phyloP scores from a whole-genome alignment of 257 asterid species.

The Scutellaria baicalensis region DNA sequence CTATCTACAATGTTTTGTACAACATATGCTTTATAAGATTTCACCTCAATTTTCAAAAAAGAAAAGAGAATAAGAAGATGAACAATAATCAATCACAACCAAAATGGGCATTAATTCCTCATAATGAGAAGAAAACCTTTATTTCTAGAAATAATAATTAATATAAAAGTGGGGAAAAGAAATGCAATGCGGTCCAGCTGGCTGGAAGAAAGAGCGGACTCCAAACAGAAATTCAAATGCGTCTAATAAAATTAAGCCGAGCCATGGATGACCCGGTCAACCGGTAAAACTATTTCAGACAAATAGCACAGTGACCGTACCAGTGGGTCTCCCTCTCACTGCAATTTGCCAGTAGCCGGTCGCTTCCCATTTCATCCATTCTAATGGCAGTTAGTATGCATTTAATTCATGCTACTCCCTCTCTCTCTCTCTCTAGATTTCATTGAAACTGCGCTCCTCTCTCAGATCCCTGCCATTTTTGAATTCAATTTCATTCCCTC shows the following conservation, averaged over 20 bases:
- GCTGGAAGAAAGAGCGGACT: slow-evolving; percentile 23
- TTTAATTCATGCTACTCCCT: slow-evolving; percentile 31
- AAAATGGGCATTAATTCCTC: too few relatives aligned
- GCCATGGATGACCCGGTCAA: slow-evolving; percentile 32
- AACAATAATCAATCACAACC: too few relatives aligned
- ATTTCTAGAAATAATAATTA: not conserved
- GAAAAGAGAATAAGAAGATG: too few relatives aligned
- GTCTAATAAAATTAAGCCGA: slow-evolving; percentile 12
- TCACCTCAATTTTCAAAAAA: too few relatives aligned
- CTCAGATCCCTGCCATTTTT: slow-evolving; percentile 27
- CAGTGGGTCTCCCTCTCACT: slow-evolving; percentile 10
- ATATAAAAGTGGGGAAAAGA: not conserved
- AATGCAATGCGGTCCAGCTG: slow-evolving; percentile 27
- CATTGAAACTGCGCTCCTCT: not conserved
- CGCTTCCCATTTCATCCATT: slow-evolving; percentile 23
- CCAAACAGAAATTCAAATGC: slow-evolving; percentile 25
- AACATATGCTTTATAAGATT: too few relatives aligned
- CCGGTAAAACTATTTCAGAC: slow-evolving; percentile 8
- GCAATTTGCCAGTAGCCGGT: slow-evolving; percentile 33
- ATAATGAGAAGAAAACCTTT: not conserved
- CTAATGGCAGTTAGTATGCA: slow-evolving; percentile 53
- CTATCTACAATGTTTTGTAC: too few relatives aligned
- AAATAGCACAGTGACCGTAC: slow-evolving; percentile 24
- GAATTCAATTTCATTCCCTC: not conserved
- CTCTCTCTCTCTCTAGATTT: slow-evolving; percentile 22